Percentiles rank a stretch among this genome's conserved stretches.
Conservation (phyloP, 2,329 filamentous ascomycete species). For the Penicillium sp. region DNA sequence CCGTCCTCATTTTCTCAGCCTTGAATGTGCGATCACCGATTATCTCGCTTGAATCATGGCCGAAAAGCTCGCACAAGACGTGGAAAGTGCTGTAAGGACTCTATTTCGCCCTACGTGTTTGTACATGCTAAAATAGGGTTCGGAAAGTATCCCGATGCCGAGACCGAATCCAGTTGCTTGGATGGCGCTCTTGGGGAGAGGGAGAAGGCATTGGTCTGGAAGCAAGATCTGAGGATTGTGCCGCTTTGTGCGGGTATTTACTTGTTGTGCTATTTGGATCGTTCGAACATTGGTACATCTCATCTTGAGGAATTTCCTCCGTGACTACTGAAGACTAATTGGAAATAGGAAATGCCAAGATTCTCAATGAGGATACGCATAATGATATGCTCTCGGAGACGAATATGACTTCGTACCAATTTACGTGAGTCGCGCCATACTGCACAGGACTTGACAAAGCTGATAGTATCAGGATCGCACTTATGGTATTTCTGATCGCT, state of each 20-base stretch:
- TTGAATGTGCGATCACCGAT: not conserved
- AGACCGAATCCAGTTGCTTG: not conserved
- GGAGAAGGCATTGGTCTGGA: slow-evolving; percentile 48
- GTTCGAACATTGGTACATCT: slow-evolving; percentile 60
- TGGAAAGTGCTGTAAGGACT: slow-evolving; percentile 17
- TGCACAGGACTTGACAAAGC: not conserved
- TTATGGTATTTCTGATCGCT: slow-evolving; percentile 50
- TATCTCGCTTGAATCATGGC: slow-evolving; percentile 13
- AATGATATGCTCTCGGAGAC: slow-evolving; percentile 64
- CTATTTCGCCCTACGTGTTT: slow-evolving; percentile 1
- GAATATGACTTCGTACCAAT: slow-evolving; percentile 61
- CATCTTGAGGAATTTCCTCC: too few species aligned
- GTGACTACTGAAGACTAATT: slow-evolving; percentile 2
- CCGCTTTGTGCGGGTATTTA: slow-evolving; percentile 65
- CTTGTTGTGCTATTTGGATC: slow-evolving; percentile 66
- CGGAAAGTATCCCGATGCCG: slow-evolving; percentile 8
- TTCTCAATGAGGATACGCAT: slow-evolving; percentile 59
- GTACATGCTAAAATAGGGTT: not conserved
- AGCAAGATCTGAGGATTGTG: slow-evolving; percentile 63
- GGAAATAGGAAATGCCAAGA: slow-evolving; percentile 56
- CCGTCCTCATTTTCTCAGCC: not conserved
- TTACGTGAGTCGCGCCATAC: slow-evolving; percentile 42
- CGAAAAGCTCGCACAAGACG: slow-evolving; percentile 15
- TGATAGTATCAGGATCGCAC: slow-evolving; percentile 36
- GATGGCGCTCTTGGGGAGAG: slow-evolving; percentile 13